Conservation (phyloP, 257 asterid species). For the Jasminum sambac region DNA sequence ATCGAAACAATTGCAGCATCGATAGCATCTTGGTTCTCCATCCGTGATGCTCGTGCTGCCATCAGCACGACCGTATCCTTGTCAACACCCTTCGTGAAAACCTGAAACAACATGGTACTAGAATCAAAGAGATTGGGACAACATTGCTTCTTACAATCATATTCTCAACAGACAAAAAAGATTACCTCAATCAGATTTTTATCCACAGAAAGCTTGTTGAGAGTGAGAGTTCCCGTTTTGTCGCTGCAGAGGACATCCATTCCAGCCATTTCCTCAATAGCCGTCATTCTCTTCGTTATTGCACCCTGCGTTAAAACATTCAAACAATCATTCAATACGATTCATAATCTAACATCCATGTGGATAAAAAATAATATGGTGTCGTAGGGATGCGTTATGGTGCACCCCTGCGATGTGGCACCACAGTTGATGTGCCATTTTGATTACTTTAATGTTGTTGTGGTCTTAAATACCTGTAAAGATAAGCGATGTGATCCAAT, state of each 20-base stretch:
- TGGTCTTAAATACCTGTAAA: conserved; percentile 31
- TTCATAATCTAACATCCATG: too few species aligned
- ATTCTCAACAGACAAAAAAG: background rate
- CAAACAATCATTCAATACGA: background rate
- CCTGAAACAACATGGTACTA: conserved; percentile 24
- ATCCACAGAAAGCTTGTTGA: conserved; percentile 35
- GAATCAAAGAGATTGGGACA: conserved; percentile 6
- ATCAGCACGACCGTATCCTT: conserved; percentile 34
- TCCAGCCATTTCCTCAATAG: conserved; percentile 43
- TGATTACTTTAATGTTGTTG: too few species aligned
- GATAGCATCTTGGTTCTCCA: conserved; percentile 44
- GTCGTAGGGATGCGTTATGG: too few species aligned
- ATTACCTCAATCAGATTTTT: conserved; percentile 34
- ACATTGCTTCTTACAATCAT: background rate
- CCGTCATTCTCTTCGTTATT: conserved; percentile 39
- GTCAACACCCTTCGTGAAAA: conserved; percentile 30
- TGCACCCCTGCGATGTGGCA: too few species aligned
- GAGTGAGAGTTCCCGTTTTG: conserved; percentile 37
- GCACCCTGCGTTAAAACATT: conserved; percentile 30
- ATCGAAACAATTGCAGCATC: conserved; percentile 38
- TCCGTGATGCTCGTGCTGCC: conserved; percentile 42
- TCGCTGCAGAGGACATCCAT: conserved; percentile 44
- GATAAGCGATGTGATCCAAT: conserved; percentile 43
- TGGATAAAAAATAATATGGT: too few species aligned
- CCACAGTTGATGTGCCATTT: too few species aligned